Conservation (phyloP, 164 flowering plant genomes). For the Brasenia schreberi region DNA sequence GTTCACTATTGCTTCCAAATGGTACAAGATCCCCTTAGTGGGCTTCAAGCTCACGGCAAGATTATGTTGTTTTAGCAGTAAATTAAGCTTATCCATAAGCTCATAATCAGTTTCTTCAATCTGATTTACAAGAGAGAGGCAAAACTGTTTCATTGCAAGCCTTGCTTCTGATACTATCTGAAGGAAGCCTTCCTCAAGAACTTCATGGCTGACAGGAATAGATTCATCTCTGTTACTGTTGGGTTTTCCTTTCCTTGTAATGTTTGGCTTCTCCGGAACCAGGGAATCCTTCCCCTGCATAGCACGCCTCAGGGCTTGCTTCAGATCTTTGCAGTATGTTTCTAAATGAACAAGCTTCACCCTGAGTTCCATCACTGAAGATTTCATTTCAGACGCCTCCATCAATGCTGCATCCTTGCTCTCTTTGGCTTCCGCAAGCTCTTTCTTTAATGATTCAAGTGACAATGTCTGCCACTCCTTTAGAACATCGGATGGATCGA, state of each 20-base stretch:
- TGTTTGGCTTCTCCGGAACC: conserved; percentile 18
- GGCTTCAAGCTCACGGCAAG: conserved; percentile 43
- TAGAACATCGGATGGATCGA: conserved; percentile 40
- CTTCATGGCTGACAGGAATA: conserved; percentile 70
- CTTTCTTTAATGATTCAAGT: conserved; percentile 57
- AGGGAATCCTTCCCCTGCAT: conserved; percentile 24
- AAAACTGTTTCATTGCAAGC: conserved; percentile 68
- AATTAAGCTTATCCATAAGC: conserved; percentile 42
- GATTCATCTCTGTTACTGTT: conserved; percentile 12
- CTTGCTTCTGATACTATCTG: conserved; percentile 88
- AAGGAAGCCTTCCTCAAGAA: conserved; percentile 81
- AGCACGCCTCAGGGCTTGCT: conserved; percentile 49
- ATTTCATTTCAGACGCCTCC: conserved; percentile 72
- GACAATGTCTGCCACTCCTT: conserved; percentile 49
- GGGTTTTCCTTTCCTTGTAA: conserved; percentile 29
- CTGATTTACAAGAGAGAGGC: conserved; percentile 48
- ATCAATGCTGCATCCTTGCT: conserved; percentile 51
- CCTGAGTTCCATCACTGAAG: conserved; percentile 54
- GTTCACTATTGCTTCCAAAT: conserved; percentile 79
- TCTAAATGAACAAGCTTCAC: conserved; percentile 66
- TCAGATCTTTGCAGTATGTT: conserved; percentile 69
- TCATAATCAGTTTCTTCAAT: conserved; percentile 46
- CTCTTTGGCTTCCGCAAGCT: conserved; percentile 62
- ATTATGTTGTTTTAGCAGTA: conserved; percentile 59
- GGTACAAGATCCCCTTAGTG: conserved; percentile 59